Evolutionary conservation across 1,284 basidiomycete species (phyloP).

Genomic region (Athelia sp.): DNA sequence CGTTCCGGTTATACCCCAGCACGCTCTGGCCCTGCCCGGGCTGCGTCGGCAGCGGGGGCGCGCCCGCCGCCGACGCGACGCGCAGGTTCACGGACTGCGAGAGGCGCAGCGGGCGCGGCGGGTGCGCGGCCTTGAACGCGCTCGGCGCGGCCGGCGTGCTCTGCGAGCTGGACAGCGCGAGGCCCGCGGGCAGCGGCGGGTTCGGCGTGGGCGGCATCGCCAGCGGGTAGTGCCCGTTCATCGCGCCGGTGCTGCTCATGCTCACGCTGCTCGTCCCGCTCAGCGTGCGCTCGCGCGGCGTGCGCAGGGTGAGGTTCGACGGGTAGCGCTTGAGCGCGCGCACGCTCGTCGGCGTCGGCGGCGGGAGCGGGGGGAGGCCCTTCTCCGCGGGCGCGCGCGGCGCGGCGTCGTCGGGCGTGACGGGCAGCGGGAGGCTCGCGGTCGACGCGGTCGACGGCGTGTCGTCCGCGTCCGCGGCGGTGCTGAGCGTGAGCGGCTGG

Average conservation of each 20-base stretch:
- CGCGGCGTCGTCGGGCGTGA: slow-evolving; percentile 30
- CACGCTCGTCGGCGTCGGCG: not conserved
- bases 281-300: slow-evolving; percentile 19
- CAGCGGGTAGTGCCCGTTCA: not conserved
- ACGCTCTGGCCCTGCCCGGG: too few relatives aligned
- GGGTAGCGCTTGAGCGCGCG: slow-evolving; percentile 9
- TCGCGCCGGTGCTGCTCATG: slow-evolving; percentile 3
- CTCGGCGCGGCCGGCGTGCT: slow-evolving; percentile 7
- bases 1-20: slow-evolving; percentile 32
- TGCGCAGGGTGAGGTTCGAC: slow-evolving; percentile 10
- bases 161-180: too few relatives aligned
- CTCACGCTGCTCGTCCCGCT: slow-evolving; percentile 15
- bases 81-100: not conserved
- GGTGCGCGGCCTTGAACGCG: slow-evolving; percentile 10
- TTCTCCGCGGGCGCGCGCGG: slow-evolving; percentile 11
- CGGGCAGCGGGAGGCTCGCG: slow-evolving; percentile 37
- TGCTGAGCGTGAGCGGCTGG: too few relatives aligned
- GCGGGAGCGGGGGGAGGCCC: slow-evolving; percentile 12
- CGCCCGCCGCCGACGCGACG: too few relatives aligned
- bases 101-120: slow-evolving; percentile 2
- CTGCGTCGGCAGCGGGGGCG: too few relatives aligned
- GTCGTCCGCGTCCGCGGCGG: slow-evolving; percentile 6
- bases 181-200: not conserved
- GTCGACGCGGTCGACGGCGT: slow-evolving; percentile 38
- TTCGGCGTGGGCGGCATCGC: not conserved